Evolutionary conservation across 306 rosid genomes (phyloP).

Genomic region (Datisca glomerata): DNA sequence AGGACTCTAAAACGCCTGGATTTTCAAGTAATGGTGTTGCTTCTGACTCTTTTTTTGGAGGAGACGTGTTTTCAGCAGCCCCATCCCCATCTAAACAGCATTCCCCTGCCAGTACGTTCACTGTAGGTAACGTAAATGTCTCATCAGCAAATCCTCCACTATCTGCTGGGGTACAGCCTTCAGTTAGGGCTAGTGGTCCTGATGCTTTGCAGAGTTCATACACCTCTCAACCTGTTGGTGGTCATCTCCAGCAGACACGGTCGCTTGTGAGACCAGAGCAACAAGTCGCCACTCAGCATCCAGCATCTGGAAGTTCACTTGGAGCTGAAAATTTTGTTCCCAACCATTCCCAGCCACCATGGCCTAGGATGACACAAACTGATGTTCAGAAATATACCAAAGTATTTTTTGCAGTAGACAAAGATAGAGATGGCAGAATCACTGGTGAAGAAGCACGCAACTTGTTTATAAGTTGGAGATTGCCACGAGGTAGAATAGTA

Average conservation of each 20-base stretch:
- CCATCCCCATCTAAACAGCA: conserved; percentile 44
- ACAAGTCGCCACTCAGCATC: conserved; percentile 26
- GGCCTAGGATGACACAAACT: conserved; percentile 83
- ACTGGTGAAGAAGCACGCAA: conserved; percentile 91
- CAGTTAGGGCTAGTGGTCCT: conserved; percentile 27
- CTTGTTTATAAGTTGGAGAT: conserved; percentile 87
- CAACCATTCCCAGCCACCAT: conserved; percentile 45
- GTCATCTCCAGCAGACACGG: conserved; percentile 39
- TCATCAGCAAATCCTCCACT: conserved; percentile 41
- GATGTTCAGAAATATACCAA: conserved; percentile 83
- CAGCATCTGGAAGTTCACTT: conserved; percentile 33
- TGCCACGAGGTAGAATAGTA: conserved; percentile 80
- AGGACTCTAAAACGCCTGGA: conserved; percentile 28
- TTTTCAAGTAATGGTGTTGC: conserved; percentile 56
- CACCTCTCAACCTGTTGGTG: conserved; percentile 34
- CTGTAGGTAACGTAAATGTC: conserved; percentile 24
- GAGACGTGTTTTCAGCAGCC: conserved; percentile 54
- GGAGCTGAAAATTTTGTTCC: conserved; percentile 46
- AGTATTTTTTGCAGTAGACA: conserved; percentile 88
- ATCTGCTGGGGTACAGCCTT: conserved; percentile 37
- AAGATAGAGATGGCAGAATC: conserved; percentile 91
- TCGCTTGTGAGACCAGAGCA: conserved; percentile 39
- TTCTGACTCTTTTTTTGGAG: conserved; percentile 56
- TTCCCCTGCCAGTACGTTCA: conserved; percentile 32
- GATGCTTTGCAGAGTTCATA: conserved; percentile 41